phyloP scores from a whole-genome alignment of 164 flowering plant genomes.

The Chloranthus sessilifolius region DNA sequence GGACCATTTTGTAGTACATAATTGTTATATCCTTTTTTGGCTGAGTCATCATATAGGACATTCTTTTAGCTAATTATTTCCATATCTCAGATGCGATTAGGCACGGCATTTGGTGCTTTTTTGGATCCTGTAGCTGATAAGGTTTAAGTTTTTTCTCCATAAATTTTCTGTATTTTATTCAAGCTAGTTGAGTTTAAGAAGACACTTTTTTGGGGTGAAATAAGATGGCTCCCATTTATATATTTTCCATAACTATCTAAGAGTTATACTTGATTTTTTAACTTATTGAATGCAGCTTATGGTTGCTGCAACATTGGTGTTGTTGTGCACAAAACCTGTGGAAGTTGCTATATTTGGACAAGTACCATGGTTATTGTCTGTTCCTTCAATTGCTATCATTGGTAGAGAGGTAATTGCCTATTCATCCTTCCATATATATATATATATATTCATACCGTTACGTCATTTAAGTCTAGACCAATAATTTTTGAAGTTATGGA shows the following conservation, averaged over 20 bases:
- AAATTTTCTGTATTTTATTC: no score
- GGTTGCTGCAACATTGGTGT: constrained; percentile 93
- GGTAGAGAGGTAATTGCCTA: constrained; percentile 80
- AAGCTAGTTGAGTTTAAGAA: not conserved
- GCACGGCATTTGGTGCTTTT: constrained; percentile 93
- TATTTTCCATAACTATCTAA: no score
- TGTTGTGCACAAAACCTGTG: constrained; percentile 74
- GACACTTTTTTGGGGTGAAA: not conserved
- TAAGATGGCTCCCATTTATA: no score
- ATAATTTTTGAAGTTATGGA: no score
- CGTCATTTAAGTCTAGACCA: no score
- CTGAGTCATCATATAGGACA: not conserved
- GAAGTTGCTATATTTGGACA: constrained; percentile 51
- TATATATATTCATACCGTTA: no score
- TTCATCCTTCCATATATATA: not conserved
- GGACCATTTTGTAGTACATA: not conserved
- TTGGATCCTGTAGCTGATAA: constrained; percentile 99
- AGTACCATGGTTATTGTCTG: constrained; percentile 70
- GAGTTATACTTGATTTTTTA: constrained; percentile 12
- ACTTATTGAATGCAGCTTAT: constrained; percentile 67
- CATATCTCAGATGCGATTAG: constrained; percentile 68
- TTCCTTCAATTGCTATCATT: constrained; percentile 87
- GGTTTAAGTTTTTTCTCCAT: constrained; percentile 30
- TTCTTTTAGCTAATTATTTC: constrained; percentile 9
- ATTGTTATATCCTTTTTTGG: not conserved